Base-by-base conservation (phyloP, 2,329 filamentous ascomycete species). In the Seiridium cupressi region DNA sequence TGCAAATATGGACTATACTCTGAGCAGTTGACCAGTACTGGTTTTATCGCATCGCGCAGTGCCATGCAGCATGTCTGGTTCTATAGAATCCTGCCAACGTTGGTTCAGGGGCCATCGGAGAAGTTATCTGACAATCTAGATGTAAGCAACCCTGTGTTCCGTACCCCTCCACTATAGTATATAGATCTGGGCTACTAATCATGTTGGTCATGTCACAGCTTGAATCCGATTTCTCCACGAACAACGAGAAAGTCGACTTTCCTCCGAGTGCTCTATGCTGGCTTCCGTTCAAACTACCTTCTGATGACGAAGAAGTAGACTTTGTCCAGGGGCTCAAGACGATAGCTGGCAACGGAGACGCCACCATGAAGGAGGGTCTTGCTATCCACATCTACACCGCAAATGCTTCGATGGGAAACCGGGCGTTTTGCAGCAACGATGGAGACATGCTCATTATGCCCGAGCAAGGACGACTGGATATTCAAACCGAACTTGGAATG, bases 401-500 rank as follows among this genome's bases (percentile, higher is more conserved):
- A 64, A 82, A 81, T 63, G 67, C 69, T 1, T 76, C 70, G 54
- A 83, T 84, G 81, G 68, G 70, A 3, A 70, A 72, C 4, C 71
- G 76, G 42, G 77, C 79, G 0, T 81, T 81, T 62, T 76, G 74
- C 65, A 82, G 80, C 65, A 82, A 84, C 11, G 87, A 90, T 63
- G 87, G 87, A 4, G 87, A 90, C 67, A 82, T 88, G 65, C 76
- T 89, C 46, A 84, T 90, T 51, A 79, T 89, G 3, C 84, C 83
- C 1, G 86, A 89, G 63, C 79, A 84, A 62, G 87, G 87, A 42
- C 76, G 80, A 2, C 74, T 89, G 11, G 84, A 89, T 65, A 87
- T 89, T 57, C 85, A 88, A 68, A 89, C 87, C 7, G 87, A 90
- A 68, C 78, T 89, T 32, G 86, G 86, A 55, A 60, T 46, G 60